phyloP scores from a whole-genome alignment of 805 yeast species.

The Torulaspora quercuum region DNA sequence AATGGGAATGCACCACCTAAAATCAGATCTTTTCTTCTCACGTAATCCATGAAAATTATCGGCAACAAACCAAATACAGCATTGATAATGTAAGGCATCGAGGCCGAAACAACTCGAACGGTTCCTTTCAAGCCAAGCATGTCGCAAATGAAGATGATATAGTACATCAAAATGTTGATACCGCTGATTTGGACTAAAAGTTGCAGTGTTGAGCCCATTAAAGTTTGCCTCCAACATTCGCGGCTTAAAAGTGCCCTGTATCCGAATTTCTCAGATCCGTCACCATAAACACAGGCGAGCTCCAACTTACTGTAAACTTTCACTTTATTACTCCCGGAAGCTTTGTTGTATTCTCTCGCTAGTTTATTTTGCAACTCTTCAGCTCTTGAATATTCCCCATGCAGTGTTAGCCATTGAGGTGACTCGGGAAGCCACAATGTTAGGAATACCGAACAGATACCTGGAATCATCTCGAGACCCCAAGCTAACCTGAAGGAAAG shows the following conservation, averaged over 20 bases:
- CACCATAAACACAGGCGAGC: conserved; percentile 17
- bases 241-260: conserved; percentile 35
- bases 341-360: conserved; percentile 20
- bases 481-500: conserved; percentile 62
- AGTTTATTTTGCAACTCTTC: conserved; percentile 37
- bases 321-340: conserved; percentile 7
- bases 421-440: conserved; percentile 41
- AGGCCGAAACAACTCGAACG: conserved; percentile 35
- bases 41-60: conserved; percentile 40
- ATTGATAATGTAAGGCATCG: conserved; percentile 42
- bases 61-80: conserved; percentile 45
- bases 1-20: conserved; percentile 43
- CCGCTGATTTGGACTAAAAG: conserved; percentile 46
- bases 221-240: conserved; percentile 37
- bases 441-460: conserved; percentile 19
- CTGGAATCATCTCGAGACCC: conserved; percentile 56
- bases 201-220: conserved; percentile 41
- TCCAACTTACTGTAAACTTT: conserved; percentile 19
- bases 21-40: conserved; percentile 47
- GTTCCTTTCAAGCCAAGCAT: conserved; percentile 44
- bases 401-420: conserved; percentile 51
- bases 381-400: conserved; percentile 39
- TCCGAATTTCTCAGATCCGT: conserved; percentile 12
- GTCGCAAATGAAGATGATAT: conserved; percentile 46
- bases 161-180: conserved; percentile 43